phyloP scores from a whole-genome alignment of 305 asterid genomes.

The Vinca major region DNA sequence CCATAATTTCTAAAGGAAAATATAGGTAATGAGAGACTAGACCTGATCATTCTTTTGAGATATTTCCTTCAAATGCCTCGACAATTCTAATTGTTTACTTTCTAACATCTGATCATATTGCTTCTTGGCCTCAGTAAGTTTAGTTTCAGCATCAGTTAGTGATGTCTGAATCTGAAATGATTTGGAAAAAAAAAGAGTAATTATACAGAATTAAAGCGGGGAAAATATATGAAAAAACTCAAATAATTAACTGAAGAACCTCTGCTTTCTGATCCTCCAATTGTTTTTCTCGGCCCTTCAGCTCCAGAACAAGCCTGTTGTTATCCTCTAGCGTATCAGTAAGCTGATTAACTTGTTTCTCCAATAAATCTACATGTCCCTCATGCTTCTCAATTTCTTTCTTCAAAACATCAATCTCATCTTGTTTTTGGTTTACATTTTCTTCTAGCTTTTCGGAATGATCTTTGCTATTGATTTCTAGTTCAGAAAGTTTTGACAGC shows the following conservation, averaged over 20 bases:
- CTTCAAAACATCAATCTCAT: slow-evolving; percentile 44
- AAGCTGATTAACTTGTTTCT: slow-evolving; percentile 49
- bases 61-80: slow-evolving; percentile 87
- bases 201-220: slow-evolving; percentile 18
- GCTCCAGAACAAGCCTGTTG: slow-evolving; percentile 49
- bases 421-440: slow-evolving; percentile 57
- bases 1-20: slow-evolving; percentile 3
- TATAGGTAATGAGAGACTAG: slow-evolving; percentile 12
- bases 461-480: slow-evolving; percentile 53
- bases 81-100: slow-evolving; percentile 75
- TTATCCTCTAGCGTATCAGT: slow-evolving; percentile 53
- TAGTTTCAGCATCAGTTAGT: slow-evolving; percentile 60
- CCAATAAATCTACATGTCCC: slow-evolving; percentile 43
- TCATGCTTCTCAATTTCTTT: slow-evolving; percentile 49
- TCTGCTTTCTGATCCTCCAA: slow-evolving; percentile 61
- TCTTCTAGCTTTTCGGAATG: slow-evolving; percentile 47
- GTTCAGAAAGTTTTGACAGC: slow-evolving; percentile 45
- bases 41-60: slow-evolving; percentile 96
- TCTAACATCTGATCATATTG: slow-evolving; percentile 77
- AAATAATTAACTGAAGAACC: slow-evolving; percentile 34
- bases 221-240: slow-evolving; percentile 14
- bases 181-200: slow-evolving; percentile 13
- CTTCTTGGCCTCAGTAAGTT: slow-evolving; percentile 77
- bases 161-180: slow-evolving; percentile 53
- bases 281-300: slow-evolving; percentile 48